Evolutionary conservation across 1,284 basidiomycete species (phyloP).

Genomic region (Leccinum insolens): DNA sequence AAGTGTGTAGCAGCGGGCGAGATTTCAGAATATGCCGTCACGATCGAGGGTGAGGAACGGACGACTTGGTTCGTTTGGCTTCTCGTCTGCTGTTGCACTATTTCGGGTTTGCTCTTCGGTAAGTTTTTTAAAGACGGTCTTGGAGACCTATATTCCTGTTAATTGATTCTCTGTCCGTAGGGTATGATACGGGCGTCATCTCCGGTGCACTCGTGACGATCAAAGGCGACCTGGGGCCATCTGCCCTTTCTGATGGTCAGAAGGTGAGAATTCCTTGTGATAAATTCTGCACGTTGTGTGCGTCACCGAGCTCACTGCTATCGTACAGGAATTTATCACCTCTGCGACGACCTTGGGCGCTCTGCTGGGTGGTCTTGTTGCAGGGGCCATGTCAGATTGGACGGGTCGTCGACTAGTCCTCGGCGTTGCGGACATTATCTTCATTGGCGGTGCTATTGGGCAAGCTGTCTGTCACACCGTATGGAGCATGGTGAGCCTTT

Average conservation of each 20-base stretch:
- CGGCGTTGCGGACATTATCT: constrained; percentile 72
- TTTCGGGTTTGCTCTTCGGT: constrained; percentile 82
- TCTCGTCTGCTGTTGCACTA: constrained; percentile 64
- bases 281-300: too few relatives aligned
- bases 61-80: constrained; percentile 75
- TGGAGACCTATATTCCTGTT: not conserved
- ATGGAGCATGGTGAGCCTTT: constrained; percentile 59
- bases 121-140: constrained; percentile 20
- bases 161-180: constrained; percentile 36
- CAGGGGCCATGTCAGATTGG: constrained; percentile 74
- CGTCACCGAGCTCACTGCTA: not conserved
- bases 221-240: constrained; percentile 65
- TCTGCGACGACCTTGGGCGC: constrained; percentile 82
- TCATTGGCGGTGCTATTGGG: constrained; percentile 73
- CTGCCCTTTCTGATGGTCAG: constrained; percentile 60
- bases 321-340: constrained; percentile 72
- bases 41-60: constrained; percentile 70
- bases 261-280: constrained; percentile 47
- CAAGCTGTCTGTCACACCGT: constrained; percentile 71
- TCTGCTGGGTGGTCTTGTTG: constrained; percentile 70
- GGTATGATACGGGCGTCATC: constrained; percentile 82
- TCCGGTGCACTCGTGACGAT: constrained; percentile 79
- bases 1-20: constrained; percentile 41
- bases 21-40: constrained; percentile 61
- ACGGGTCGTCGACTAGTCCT: constrained; percentile 72